Percentiles rank a stretch among this genome's conserved stretches.
Evolutionary conservation across 495 filamentous ascomycete genomes (phyloP).

Genomic region (Aspergillus steynii): DNA sequence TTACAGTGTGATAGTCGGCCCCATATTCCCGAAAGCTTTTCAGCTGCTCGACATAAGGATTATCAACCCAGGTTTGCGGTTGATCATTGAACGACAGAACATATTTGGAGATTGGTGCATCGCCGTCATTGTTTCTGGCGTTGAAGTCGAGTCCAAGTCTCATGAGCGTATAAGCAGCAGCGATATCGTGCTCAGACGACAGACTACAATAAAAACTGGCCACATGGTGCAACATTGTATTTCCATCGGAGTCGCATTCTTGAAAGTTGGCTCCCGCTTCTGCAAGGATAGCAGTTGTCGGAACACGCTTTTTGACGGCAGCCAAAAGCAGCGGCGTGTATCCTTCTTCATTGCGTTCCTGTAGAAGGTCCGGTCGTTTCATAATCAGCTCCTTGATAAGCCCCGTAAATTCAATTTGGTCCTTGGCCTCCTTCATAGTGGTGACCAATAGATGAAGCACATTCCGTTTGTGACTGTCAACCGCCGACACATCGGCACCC

Average conservation of each 20-base stretch:
- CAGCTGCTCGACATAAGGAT: neutral
- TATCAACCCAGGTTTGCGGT: neutral
- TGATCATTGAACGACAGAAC: neutral
- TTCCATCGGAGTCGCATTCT: neutral
- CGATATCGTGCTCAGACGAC: neutral
- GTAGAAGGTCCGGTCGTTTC: neutral
- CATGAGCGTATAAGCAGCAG: neutral
- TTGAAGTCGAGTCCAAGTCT: constrained; percentile 4
- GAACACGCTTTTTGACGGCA: neutral
- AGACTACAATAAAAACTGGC: neutral
- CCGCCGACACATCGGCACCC: constrained; percentile 1
- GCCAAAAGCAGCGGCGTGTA: constrained; percentile 3
- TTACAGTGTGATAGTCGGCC: constrained; percentile 1
- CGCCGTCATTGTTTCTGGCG: constrained; percentile 7
- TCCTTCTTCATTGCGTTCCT: neutral
- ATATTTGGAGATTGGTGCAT: constrained; percentile 2
- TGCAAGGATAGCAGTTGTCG: neutral
- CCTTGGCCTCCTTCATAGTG: neutral
- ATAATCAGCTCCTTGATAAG: neutral
- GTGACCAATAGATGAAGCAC: neutral
- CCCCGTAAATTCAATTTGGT: neutral
- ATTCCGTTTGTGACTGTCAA: neutral
- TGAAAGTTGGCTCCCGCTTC: neutral
- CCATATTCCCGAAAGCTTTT: neutral
- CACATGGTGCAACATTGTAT: constrained; percentile 6